These are phyloP conservation scores for Moniliophthora roreri DNA, from an alignment of 1,284 basidiomycete species.

Conservation along the genomic window DNA sequence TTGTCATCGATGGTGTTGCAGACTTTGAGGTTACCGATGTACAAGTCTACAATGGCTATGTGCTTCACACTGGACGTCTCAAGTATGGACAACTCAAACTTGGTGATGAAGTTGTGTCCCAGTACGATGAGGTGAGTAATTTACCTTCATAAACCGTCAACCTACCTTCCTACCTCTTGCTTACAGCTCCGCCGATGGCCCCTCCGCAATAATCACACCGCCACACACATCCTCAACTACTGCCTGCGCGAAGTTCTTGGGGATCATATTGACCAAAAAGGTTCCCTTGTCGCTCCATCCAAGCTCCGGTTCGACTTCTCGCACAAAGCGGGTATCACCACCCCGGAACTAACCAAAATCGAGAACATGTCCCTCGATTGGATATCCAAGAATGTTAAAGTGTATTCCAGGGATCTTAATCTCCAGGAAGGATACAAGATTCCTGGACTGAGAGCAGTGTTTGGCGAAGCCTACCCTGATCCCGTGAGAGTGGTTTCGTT, in stretches of 20 bases:
- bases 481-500: conserved; percentile 95
- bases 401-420: conserved; percentile 86
- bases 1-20: conserved; percentile 88
- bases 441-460: conserved; percentile 92
- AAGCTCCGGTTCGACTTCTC: conserved; percentile 99
- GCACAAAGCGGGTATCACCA: conserved; percentile 85
- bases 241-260: conserved; percentile 91
- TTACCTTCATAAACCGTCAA: conserved; percentile 32
- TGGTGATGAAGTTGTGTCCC: conserved; percentile 48
- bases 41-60: conserved; percentile 64
- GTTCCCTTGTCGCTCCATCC: conserved; percentile 92
- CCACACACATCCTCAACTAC: conserved; percentile 97
- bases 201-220: conserved; percentile 97
- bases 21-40: conserved; percentile 96
- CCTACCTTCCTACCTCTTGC: conserved; percentile 17
- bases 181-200: conserved; percentile 87
- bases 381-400: conserved; percentile 88
- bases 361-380: conserved; percentile 86
- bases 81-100: conserved; percentile 55
- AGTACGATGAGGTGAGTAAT: conserved; percentile 60
- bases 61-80: conserved; percentile 87
- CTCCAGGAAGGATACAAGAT: conserved; percentile 87
- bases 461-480: conserved; percentile 97
- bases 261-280: conserved; percentile 97
- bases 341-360: conserved; percentile 80